These are phyloP conservation scores for Yamadazyma tumulicola DNA, from an alignment of 805 yeast species.

Conservation along the genomic window DNA sequence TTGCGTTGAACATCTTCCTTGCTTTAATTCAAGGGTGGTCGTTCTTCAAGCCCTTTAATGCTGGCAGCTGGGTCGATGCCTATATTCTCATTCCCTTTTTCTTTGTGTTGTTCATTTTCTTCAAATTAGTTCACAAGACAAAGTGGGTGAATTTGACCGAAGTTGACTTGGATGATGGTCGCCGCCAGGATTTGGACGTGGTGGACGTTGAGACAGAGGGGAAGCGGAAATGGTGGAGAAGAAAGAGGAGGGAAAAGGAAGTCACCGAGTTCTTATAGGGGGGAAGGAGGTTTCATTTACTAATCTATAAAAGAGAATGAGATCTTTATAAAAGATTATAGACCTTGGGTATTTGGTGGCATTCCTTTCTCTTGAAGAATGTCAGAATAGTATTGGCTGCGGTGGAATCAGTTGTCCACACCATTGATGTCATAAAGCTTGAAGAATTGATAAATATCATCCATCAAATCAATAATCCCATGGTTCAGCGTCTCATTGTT, in stretches of 20 bases:
- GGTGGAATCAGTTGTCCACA: constrained; percentile 36
- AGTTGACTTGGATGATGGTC: constrained; percentile 51
- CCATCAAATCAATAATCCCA: constrained; percentile 58
- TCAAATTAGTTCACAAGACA: constrained; percentile 36
- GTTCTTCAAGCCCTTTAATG: constrained; percentile 53
- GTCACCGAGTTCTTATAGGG: no score
- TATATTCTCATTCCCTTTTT: constrained; percentile 63
- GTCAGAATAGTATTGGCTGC: no score
- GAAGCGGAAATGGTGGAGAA: no score
- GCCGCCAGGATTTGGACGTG: constrained; percentile 36
- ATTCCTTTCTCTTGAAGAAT: no score
- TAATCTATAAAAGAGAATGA: no score
- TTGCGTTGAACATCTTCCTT: constrained; percentile 48
- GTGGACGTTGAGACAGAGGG: not conserved
- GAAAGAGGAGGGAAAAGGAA: no score
- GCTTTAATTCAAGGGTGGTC: constrained; percentile 68
- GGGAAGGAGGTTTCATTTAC: no score
- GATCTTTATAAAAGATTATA: no score
- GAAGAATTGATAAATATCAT: constrained; percentile 47
- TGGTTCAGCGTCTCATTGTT: constrained; percentile 27
- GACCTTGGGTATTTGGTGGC: no score
- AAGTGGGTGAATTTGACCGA: constrained; percentile 40
- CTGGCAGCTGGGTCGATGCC: constrained; percentile 47
- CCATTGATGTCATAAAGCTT: constrained; percentile 44
- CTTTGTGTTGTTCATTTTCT: constrained; percentile 35